Evolutionary conservation across 345 rosid species (phyloP).

Genomic region (Citrus hindsii): DNA sequence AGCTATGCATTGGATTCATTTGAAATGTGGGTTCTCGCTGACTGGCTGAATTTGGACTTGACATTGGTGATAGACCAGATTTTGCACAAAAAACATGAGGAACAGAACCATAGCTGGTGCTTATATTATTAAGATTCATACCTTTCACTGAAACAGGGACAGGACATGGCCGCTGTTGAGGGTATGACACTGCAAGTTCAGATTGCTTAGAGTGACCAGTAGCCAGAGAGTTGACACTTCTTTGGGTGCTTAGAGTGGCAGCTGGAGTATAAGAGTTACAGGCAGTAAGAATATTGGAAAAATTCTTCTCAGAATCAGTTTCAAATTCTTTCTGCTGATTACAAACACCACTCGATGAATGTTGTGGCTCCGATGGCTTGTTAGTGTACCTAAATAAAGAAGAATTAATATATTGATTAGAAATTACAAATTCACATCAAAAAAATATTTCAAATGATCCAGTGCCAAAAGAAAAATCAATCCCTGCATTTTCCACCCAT

Average conservation of each 20-base stretch:
- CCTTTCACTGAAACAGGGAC: constrained; percentile 46
- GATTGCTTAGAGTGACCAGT: constrained; percentile 32
- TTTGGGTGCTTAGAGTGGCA: constrained; percentile 42
- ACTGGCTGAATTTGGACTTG: constrained; percentile 55
- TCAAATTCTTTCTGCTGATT: constrained; percentile 27
- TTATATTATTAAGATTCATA: constrained; percentile 26
- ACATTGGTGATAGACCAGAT: constrained; percentile 38
- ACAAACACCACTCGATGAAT: constrained; percentile 28
- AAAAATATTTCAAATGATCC: background rate
- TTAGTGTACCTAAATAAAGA: constrained; percentile 54
- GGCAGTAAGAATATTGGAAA: constrained; percentile 19
- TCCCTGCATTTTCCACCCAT: too few species aligned
- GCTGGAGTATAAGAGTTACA: constrained; percentile 33
- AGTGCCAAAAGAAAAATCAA: background rate
- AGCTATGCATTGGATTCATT: constrained; percentile 34
- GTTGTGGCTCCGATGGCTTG: constrained; percentile 41
- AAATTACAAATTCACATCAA: constrained; percentile 1
- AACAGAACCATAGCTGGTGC: constrained; percentile 39
- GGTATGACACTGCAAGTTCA: constrained; percentile 37
- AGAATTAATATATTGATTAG: constrained; percentile 21
- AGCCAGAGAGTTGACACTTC: constrained; percentile 32
- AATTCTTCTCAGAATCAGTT: constrained; percentile 25
- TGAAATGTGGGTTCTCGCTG: constrained; percentile 45
- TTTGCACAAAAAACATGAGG: constrained; percentile 32
- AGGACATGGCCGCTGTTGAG: constrained; percentile 42